phyloP scores from a whole-genome alignment of 73 alveolate species.

The Urostyla sp. region DNA sequence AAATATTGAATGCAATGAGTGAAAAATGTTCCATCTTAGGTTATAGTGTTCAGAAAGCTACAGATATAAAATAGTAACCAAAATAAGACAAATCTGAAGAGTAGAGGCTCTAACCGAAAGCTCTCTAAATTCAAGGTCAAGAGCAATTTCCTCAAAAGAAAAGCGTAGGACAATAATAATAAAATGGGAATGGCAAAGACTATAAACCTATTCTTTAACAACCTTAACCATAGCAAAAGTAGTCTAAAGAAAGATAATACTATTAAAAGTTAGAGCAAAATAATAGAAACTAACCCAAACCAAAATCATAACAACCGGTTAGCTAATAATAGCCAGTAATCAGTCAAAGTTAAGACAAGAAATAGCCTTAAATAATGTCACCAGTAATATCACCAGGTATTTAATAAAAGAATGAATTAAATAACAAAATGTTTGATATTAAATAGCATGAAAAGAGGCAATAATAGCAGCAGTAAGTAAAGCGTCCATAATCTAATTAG shows the following conservation, averaged over 20 bases:
- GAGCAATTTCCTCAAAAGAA: no score
- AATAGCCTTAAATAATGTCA: neutral
- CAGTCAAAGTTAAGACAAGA: neutral
- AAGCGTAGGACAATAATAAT: neutral
- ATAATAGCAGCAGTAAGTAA: conserved; percentile 1
- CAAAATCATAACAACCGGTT: neutral
- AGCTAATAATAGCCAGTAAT: neutral
- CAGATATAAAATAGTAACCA: neutral
- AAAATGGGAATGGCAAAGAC: neutral
- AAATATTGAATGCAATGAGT: conserved; percentile 67
- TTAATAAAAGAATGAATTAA: conserved; percentile 8
- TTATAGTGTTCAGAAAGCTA: neutral
- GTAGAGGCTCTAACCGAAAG: neutral
- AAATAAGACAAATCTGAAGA: neutral
- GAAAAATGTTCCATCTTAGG: conserved; percentile 57
- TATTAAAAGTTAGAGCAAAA: conserved; percentile 8
- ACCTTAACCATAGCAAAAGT: neutral
- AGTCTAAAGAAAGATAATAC: conserved; percentile 10
- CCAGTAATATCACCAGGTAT: conserved; percentile 1
- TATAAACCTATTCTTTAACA: neutral
- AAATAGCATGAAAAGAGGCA: neutral
- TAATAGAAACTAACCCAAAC: neutral
- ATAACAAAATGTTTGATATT: conserved; percentile 17
- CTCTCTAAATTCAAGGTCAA: neutral
- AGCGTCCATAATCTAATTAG: no score